These are phyloP conservation scores for Comarum palustre DNA, from an alignment of 306 rosid genomes.

Conservation along the genomic window DNA sequence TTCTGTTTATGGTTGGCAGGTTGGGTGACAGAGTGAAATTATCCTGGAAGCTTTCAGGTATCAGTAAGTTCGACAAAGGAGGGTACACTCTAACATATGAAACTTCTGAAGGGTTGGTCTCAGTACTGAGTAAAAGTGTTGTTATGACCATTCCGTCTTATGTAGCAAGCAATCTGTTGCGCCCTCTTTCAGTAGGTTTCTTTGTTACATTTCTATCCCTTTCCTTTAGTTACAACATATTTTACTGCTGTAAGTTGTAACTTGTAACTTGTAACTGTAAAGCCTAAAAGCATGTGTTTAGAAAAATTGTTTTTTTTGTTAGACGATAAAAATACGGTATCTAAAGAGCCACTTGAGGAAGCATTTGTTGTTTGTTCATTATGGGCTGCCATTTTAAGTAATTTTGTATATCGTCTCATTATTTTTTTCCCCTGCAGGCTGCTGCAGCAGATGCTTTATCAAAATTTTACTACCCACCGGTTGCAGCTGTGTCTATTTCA, in stretches of 20 bases:
- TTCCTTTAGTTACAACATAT: neutral
- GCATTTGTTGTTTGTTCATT: slow-evolving; percentile 10
- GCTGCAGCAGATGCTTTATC: slow-evolving; percentile 86
- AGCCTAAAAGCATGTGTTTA: neutral
- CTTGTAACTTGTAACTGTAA: neutral
- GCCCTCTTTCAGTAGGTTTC: slow-evolving; percentile 73
- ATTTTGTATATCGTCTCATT: slow-evolving; percentile 12
- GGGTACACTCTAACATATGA: slow-evolving; percentile 72
- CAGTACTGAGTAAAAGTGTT: slow-evolving; percentile 68
- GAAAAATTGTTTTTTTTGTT: neutral
- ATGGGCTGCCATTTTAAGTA: slow-evolving; percentile 20
- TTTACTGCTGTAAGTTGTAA: neutral
- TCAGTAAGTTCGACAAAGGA: slow-evolving; percentile 69
- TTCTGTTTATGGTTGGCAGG: slow-evolving; percentile 45
- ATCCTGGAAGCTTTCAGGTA: slow-evolving; percentile 84
- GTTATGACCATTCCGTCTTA: slow-evolving; percentile 87
- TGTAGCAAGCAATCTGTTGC: slow-evolving; percentile 73
- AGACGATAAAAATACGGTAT: slow-evolving; percentile 1
- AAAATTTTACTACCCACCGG: slow-evolving; percentile 87
- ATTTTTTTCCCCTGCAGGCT: slow-evolving; percentile 44
- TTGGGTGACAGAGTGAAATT: slow-evolving; percentile 77
- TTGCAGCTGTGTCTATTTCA: slow-evolving; percentile 88
- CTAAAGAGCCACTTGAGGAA: slow-evolving; percentile 6
- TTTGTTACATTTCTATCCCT: slow-evolving; percentile 22
- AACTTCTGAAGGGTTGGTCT: slow-evolving; percentile 81